Evolutionary conservation across 1,284 basidiomycete genomes (phyloP), one percentile per base, ranked within the genome.

Genomic region (Moesziomyces parantarcticus): DNA sequence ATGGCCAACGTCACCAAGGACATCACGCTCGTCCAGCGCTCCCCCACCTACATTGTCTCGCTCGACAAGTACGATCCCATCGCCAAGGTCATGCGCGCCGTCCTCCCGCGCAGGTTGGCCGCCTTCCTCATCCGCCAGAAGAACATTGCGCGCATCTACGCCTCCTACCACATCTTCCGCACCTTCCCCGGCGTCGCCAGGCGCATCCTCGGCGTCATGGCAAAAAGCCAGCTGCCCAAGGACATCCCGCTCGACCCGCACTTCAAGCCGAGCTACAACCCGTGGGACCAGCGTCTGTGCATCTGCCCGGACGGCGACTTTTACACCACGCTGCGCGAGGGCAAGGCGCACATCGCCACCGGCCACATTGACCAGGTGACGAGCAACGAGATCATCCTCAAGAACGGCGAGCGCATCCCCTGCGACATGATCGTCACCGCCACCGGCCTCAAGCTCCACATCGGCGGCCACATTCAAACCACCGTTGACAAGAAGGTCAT

Each of bases 241-340:
- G 57, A 62, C 48, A 75, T 83, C 46, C 69, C 75, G 8, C 62
- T 82, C 43, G 81, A 84, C 64, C 82, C 83, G n/a, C 83, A 84
- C 71, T 84, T 84, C 50, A 76, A 75, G 39, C 83, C 83, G 22
- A 69, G 29, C 16, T 84, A 84, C 75, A 76, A 77, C 44, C 83
- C 83, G 4, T 84, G 82, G 83, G 83, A 84, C 54, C 83, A 84
- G 72, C 70, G 83, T 26, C 63, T 84, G 26, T 80, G 78, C 71
- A 68, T 78, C 49, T 75, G 66, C 53, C 82, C 82, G 21, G 83
- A 84, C 49, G 81, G 83, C 45, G 83, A 84, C 58, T 76, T 84
- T 43, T 84, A 79, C 73, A 55, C 64, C 45, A 67, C 75, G 8
- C 69, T 84, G 0, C 58, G 80, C 39, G 57, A 75, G 41, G 76